Evolutionary conservation across 495 filamentous ascomycete species (phyloP).

Genomic region (Talaromyces borbonicus): DNA sequence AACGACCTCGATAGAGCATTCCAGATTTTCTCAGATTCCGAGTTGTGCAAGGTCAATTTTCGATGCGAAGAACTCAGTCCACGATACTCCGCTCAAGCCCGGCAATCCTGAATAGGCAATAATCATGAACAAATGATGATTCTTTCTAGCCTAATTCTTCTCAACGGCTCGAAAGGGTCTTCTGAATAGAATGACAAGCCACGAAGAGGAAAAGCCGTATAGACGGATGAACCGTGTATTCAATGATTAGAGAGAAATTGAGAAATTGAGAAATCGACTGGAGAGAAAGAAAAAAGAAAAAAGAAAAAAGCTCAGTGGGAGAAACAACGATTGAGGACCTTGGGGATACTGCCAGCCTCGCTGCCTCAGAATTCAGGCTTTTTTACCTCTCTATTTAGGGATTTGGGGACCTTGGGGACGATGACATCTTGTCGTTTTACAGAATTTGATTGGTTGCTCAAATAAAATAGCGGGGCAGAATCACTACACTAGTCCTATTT

Average conservation of each 20-base stretch:
- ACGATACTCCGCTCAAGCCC: background rate
- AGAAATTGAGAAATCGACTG: background rate
- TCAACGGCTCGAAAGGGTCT: too few species aligned
- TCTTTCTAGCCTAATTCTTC: too few species aligned
- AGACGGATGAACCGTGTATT: too few species aligned
- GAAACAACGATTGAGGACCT: background rate
- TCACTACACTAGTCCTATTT: background rate
- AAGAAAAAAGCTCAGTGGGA: background rate
- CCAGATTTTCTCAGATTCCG: too few species aligned
- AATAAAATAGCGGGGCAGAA: background rate
- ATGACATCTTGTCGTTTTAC: slow-evolving; percentile 5
- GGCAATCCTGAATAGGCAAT: background rate
- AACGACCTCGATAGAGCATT: too few species aligned
- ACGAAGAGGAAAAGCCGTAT: background rate
- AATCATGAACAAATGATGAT: background rate
- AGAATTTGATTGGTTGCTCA: background rate
- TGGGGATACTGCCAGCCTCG: background rate
- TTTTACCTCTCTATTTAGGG: background rate
- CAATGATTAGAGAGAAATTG: background rate
- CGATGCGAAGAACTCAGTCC: too few species aligned
- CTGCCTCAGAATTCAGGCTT: background rate
- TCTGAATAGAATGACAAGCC: too few species aligned
- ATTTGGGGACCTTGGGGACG: slow-evolving; percentile 4
- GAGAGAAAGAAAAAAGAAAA: background rate
- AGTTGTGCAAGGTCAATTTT: background rate